A percentile compares a stretch with the other conserved stretches of the same genome.
These are phyloP conservation scores for Speleostelium caveatum DNA, from an alignment of 78 protist species.

Conservation along the genomic window DNA sequence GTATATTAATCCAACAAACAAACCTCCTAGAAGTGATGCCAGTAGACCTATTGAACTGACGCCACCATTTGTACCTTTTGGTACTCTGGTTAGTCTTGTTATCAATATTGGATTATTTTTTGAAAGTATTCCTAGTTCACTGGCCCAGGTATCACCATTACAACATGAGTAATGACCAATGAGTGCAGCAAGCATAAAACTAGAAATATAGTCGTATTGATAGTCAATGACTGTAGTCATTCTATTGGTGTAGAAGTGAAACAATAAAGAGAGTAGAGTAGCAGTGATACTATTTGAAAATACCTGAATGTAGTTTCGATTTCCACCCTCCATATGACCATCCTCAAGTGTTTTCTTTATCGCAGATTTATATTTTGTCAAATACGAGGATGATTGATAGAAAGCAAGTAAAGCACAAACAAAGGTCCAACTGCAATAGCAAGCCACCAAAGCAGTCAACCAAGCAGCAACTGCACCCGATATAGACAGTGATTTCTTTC, in stretches of 20 bases:
- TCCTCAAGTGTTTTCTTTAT: conserved; percentile 75
- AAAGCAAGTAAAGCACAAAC: conserved; percentile 28
- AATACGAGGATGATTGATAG: conserved; percentile 49
- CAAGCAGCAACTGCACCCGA: conserved; percentile 50
- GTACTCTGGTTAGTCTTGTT: conserved; percentile 63
- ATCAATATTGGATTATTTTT: conserved; percentile 55
- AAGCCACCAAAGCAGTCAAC: conserved; percentile 16
- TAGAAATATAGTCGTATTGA: neutral
- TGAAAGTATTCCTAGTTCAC: conserved; percentile 74
- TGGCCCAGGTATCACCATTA: conserved; percentile 88
- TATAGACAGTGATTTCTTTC: conserved; percentile 40
- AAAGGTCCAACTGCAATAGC: conserved; percentile 1
- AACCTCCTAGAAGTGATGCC: conserved; percentile 76
- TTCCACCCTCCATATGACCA: conserved; percentile 60
- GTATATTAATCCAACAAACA: conserved; percentile 59
- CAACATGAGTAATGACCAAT: conserved; percentile 72
- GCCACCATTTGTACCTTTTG: conserved; percentile 82
- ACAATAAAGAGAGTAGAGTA: neutral
- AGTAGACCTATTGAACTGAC: conserved; percentile 22
- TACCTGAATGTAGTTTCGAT: conserved; percentile 78
- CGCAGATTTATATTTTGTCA: conserved; percentile 68
- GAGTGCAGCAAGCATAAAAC: conserved; percentile 35
- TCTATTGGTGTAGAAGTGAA: neutral
- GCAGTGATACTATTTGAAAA: conserved; percentile 70
- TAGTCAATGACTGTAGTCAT: neutral